Percentiles rank a stretch among this genome's conserved stretches.
Evolutionary conservation across 805 yeast species (phyloP).

Genomic region (Lipomyces chichibuensis): DNA sequence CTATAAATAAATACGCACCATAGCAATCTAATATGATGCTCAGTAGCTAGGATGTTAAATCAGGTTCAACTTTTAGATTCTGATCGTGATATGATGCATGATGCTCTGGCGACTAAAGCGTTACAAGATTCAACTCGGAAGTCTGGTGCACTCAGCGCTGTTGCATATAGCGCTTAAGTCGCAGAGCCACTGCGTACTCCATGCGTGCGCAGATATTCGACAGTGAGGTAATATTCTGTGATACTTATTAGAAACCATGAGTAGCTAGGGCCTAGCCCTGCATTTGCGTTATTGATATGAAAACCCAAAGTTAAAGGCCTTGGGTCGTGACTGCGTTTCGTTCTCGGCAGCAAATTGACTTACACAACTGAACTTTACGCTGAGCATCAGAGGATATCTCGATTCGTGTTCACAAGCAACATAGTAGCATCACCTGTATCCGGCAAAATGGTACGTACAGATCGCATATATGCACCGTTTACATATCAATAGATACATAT

Average conservation of each 20-base stretch:
- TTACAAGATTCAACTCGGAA: background rate
- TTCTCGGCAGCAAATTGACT: background rate
- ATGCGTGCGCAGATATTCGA: background rate
- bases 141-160: background rate
- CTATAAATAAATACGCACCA: background rate
- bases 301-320: too few species aligned
- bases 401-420: background rate
- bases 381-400: background rate
- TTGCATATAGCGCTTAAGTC: background rate
- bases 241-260: background rate
- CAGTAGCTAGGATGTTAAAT: background rate
- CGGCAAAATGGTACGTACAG: background rate
- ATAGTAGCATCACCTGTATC: background rate
- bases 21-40: conserved; percentile 1
- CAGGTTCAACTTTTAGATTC: background rate
- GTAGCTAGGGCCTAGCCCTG: background rate
- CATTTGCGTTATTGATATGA: too few species aligned
- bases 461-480: background rate
- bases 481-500: background rate
- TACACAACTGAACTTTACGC: too few species aligned
- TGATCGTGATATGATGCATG: background rate
- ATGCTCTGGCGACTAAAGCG: background rate
- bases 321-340: background rate
- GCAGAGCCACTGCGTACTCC: background rate
- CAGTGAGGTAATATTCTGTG: background rate